phyloP scores from a whole-genome alignment of 768 basidiomycete species.

The Infundibulicybe gibba region DNA sequence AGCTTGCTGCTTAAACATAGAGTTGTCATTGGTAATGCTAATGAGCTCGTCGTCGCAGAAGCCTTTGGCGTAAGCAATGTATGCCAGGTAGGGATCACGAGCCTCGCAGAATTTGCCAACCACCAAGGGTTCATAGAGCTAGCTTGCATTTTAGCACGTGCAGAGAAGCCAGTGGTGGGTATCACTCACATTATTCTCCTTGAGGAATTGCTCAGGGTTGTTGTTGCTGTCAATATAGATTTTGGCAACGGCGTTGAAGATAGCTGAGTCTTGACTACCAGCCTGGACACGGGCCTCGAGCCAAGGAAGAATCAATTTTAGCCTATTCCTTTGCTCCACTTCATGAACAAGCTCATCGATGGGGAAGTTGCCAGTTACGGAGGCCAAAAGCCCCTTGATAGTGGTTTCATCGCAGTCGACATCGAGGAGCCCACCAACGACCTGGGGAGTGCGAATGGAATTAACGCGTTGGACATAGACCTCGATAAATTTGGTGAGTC shows the following conservation, averaged over 20 bases:
- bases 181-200: constrained; percentile 89
- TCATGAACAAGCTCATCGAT: constrained; percentile 97
- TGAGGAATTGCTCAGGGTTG: constrained; percentile 96
- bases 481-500: constrained; percentile 95
- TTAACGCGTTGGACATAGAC: constrained; percentile 99
- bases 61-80: constrained; percentile 98
- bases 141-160: constrained; percentile 9
- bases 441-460: constrained; percentile 94
- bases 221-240: constrained; percentile 98
- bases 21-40: constrained; percentile 95
- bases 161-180: background rate
- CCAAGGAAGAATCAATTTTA: constrained; percentile 98
- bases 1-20: constrained; percentile 99
- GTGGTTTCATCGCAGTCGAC: constrained; percentile 97
- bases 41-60: constrained; percentile 99
- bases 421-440: constrained; percentile 93
- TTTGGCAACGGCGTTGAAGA: constrained; percentile 98
- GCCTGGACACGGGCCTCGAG: constrained; percentile 89
- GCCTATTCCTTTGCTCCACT: constrained; percentile 92
- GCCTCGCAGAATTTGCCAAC: constrained; percentile 99
- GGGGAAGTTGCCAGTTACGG: constrained; percentile 95
- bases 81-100: constrained; percentile 96
- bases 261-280: constrained; percentile 90
- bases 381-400: constrained; percentile 91
- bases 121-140: constrained; percentile 95